Evolutionary conservation across 2,329 filamentous ascomycete species (phyloP), one percentile per base, ranked within the genome.

Genomic region (Apiospora marii): DNA sequence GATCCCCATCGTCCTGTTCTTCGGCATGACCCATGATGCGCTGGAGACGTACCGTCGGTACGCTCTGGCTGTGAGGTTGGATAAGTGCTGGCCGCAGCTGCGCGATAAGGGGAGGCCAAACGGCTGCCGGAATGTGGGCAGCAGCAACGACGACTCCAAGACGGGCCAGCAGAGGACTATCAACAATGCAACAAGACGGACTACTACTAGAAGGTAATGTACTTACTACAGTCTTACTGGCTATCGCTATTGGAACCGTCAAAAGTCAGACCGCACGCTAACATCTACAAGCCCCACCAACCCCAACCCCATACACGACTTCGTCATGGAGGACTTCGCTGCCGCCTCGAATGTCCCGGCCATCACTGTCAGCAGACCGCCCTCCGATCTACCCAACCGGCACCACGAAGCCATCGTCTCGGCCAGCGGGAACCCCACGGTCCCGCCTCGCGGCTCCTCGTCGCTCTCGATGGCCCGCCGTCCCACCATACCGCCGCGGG

Each of bases 1-100:
- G 5, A 76, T 87, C 0, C 82, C 85, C 67, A 83, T 90, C 68
- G 87, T 90, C 58, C 58, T 84, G 43, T 89, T 89, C 79, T 91
- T 90, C 71, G 89, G 89, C 67, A 85, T 85, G 72, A 89, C 86
- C n/a, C 83, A 83, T 37, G 88, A 90, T 43, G 87, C 87, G 14
- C 80, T 85, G 73, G 87, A 87, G 72, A 81, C 81, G 70, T 90
- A 90, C 78, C 83, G 87, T 7, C 41, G 49, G 4, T 77, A 76
- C 70, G 75, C 75, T 2, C 24, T 58, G 34, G 34, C 68, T 3
- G 2, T 78, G 7, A 72, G 76, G 13, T 53, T 80, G 43, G 68
- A 30, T 4, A 37, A 24, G 3, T 51, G 13, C 24, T 70, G 46
- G 68, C 68, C 68, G 10, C 30, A n/a, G 12, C 49, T 51, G n/a